Conservation (phyloP, 768 basidiomycete genomes). For the Rhodotorula kratochvilovae region DNA sequence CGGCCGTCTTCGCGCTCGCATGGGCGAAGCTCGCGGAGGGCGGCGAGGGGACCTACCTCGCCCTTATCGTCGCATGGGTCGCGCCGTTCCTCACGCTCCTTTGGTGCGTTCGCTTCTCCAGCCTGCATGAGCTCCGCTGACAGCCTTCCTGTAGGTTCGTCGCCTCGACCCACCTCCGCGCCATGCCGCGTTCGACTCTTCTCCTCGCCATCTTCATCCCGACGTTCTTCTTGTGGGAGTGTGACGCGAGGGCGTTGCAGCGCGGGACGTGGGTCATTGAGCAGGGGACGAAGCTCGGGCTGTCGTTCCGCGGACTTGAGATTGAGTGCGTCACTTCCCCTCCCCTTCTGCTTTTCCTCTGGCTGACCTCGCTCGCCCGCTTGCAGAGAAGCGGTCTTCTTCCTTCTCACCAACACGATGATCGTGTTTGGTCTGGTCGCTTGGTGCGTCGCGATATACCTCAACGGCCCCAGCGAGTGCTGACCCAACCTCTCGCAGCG, state of each 20-base stretch:
- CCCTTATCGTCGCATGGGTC: constrained; percentile 33
- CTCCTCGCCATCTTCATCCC: constrained; percentile 22
- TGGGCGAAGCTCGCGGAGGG: constrained; percentile 24
- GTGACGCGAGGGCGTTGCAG: constrained; percentile 29
- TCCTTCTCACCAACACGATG: constrained; percentile 39
- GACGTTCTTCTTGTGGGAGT: constrained; percentile 28
- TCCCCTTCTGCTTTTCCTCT: neutral
- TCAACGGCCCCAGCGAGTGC: neutral
- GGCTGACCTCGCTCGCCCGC: neutral
- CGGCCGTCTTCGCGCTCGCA: constrained; percentile 17
- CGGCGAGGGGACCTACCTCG: constrained; percentile 36
- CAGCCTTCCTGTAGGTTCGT: constrained; percentile 16
- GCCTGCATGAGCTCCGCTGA: neutral
- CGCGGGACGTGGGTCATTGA: constrained; percentile 39
- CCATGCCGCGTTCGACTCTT: constrained; percentile 20
- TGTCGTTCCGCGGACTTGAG: constrained; percentile 28
- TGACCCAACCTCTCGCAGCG: neutral
- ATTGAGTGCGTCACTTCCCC: constrained; percentile 22
- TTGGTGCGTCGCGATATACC: constrained; percentile 10
- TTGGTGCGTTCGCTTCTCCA: constrained; percentile 3
- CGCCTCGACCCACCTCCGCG: constrained; percentile 33
- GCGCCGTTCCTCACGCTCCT: constrained; percentile 32
- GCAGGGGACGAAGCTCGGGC: constrained; percentile 30
- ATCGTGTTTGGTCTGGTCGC: constrained; percentile 39
- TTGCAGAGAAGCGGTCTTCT: constrained; percentile 40